Base-by-base conservation (phyloP, 2,329 filamentous ascomycete genomes). In the Escovopsis sp. region DNA sequence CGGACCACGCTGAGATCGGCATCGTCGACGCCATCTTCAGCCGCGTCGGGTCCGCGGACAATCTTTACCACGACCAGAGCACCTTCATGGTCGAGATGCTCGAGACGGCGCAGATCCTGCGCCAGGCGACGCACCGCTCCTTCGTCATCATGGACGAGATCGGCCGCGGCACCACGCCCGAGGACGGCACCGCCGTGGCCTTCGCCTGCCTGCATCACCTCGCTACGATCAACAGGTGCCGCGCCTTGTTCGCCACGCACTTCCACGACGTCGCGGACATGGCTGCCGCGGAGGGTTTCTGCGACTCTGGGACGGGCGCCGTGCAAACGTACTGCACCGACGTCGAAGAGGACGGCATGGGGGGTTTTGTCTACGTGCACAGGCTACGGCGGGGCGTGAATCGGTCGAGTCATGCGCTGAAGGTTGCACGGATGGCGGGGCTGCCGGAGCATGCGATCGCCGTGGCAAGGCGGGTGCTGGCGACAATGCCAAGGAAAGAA, bases 41-140 rank as follows among this genome's bases (percentile, higher is more conserved):
- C 51, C 82, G 90, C 52, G 80, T 92, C 16, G 90, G 90, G 2
- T 92, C 86, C 1, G 90, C 88, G 2, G 92, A 98, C 55, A 88
- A 94, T 53, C 66, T 98, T n/a, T 94, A 82, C 61, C 74, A 76
- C 34, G 82, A 94, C 60, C 87, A 96, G 56, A 94, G 85, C 35
- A 98, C 92, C 0, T 98, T 98, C 58, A 96, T 98, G 90, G 85
- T 96, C 1, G 90, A 98, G 61, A 98, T 98, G 90, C 70, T 94
- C 2, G 90, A 98, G 59, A 94, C 90, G 15, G 87, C 88, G 2
- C 70, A 80, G 18, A 98, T 98, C 35, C 68, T 98, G 35, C 82
- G 79, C 41, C 70, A 82, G 45, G 88, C 90, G 0, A 96, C 88
- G 1, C 61, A 76, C 2, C 70, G 79, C 17, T 90, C 81, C 0